These are phyloP conservation scores for Solanum tacnaense DNA, from an alignment of 257 asterid genomes.

Conservation along the genomic window DNA sequence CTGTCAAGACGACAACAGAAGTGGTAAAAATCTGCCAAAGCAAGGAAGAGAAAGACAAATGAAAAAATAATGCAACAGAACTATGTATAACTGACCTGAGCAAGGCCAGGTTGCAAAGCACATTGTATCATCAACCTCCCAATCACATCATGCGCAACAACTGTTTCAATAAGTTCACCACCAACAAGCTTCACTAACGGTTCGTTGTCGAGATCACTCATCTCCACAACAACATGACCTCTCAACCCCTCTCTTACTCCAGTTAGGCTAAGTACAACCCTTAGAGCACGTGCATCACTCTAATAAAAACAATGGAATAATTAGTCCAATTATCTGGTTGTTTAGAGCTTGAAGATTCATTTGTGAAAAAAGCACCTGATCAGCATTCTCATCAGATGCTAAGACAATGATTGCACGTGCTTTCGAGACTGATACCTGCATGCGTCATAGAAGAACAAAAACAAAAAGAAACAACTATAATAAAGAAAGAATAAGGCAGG, in stretches of 20 bases:
- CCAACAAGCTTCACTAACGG: slow-evolving; percentile 98
- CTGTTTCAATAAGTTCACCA: slow-evolving; percentile 91
- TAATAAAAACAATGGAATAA: slow-evolving; percentile 11
- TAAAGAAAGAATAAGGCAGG: neutral
- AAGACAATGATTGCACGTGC: slow-evolving; percentile 91
- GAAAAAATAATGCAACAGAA: neutral
- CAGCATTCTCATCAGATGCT: slow-evolving; percentile 98
- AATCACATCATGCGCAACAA: slow-evolving; percentile 97
- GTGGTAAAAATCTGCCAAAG: neutral
- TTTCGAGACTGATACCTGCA: slow-evolving; percentile 92
- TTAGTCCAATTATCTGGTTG: neutral
- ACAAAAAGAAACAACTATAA: neutral
- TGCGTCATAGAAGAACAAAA: slow-evolving; percentile 4
- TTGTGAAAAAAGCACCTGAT: slow-evolving; percentile 49
- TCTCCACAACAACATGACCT: slow-evolving; percentile 95
- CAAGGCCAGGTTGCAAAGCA: slow-evolving; percentile 99
- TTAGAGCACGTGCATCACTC: slow-evolving; percentile 97
- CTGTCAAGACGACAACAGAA: neutral
- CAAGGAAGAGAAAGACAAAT: neutral
- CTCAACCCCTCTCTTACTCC: slow-evolving; percentile 87
- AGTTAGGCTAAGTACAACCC: slow-evolving; percentile 95
- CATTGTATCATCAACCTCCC: slow-evolving; percentile 98
- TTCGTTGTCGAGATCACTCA: slow-evolving; percentile 98
- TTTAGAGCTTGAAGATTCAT: neutral
- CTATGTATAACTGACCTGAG: slow-evolving; percentile 53